Evolutionary conservation across 2,329 filamentous ascomycete genomes (phyloP).

Genomic region (Colletotrichum falcatum): DNA sequence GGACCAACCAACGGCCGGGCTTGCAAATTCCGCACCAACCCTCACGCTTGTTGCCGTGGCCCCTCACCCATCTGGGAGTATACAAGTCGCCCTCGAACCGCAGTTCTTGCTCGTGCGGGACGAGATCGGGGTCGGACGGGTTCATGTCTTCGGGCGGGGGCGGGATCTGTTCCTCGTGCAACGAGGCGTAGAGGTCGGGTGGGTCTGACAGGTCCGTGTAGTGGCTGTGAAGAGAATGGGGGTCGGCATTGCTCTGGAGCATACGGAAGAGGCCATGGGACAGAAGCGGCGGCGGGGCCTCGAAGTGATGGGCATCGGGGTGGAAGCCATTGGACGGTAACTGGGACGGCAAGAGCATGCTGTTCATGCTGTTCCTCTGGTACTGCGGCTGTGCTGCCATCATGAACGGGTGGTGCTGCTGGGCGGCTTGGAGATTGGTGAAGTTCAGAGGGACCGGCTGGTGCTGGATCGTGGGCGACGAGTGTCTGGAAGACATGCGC

Average conservation of each 20-base stretch:
- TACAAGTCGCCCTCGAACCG: constrained; percentile 86
- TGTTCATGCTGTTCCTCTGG: constrained; percentile 70
- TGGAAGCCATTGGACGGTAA: constrained; percentile 59
- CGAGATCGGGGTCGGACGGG: constrained; percentile 78
- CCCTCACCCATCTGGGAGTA: constrained; percentile 85
- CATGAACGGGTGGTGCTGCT: constrained; percentile 68
- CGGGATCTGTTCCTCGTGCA: constrained; percentile 78
- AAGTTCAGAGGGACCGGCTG: constrained; percentile 65
- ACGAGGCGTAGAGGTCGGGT: constrained; percentile 80
- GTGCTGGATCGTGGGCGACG: constrained; percentile 61
- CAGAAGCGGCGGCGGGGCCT: constrained; percentile 71
- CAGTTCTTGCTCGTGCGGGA: constrained; percentile 82
- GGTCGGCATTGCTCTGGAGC: constrained; percentile 80
- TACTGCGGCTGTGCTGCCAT: constrained; percentile 64
- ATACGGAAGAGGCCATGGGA: constrained; percentile 80
- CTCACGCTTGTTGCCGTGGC: constrained; percentile 87
- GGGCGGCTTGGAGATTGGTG: constrained; percentile 65
- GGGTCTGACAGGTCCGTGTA: constrained; percentile 81
- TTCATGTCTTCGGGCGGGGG: constrained; percentile 87
- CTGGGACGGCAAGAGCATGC: constrained; percentile 63
- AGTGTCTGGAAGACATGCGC: constrained; percentile 66
- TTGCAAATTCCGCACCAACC: constrained; percentile 93
- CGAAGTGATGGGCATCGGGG: constrained; percentile 64
- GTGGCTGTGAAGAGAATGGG: constrained; percentile 74
- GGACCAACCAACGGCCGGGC: constrained; percentile 84